These are phyloP conservation scores for Vigna angularis DNA, from an alignment of 306 rosid genomes.

Conservation along the genomic window DNA sequence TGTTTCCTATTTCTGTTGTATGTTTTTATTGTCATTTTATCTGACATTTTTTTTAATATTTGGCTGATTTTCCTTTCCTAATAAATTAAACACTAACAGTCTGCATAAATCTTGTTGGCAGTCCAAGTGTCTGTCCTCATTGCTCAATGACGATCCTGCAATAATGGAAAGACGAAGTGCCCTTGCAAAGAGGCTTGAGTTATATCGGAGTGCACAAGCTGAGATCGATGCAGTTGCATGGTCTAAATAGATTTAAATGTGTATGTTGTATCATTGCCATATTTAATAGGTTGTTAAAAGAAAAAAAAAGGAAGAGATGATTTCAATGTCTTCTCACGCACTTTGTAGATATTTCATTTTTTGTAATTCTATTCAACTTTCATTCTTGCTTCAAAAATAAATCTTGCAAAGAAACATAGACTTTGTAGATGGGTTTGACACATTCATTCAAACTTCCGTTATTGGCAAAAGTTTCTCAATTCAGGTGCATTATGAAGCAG, in stretches of 20 bases:
- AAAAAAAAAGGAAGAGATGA: background rate
- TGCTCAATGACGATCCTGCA: conserved; percentile 93
- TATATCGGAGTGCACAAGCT: conserved; percentile 87
- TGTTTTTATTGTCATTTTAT: background rate
- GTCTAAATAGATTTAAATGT: conserved; percentile 81
- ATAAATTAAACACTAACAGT: background rate
- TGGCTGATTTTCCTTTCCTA: background rate
- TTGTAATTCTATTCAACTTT: too few relatives aligned
- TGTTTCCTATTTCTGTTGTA: background rate
- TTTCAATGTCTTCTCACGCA: background rate
- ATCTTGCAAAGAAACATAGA: background rate
- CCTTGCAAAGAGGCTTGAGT: conserved; percentile 82
- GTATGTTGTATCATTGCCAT: background rate
- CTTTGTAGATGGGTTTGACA: background rate
- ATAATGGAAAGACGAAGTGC: conserved; percentile 83
- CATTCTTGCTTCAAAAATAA: background rate
- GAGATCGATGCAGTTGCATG: conserved; percentile 91
- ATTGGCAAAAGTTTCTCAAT: too few relatives aligned
- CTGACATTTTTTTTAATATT: background rate
- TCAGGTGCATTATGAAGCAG: too few relatives aligned
- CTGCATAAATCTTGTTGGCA: conserved; percentile 40
- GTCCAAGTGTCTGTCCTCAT: conserved; percentile 73
- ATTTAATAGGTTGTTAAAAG: background rate
- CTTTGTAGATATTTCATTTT: background rate
- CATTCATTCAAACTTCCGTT: too few relatives aligned